These are phyloP conservation scores for Euphorbia peplus DNA, from an alignment of 345 rosid genomes.

Conservation along the genomic window DNA sequence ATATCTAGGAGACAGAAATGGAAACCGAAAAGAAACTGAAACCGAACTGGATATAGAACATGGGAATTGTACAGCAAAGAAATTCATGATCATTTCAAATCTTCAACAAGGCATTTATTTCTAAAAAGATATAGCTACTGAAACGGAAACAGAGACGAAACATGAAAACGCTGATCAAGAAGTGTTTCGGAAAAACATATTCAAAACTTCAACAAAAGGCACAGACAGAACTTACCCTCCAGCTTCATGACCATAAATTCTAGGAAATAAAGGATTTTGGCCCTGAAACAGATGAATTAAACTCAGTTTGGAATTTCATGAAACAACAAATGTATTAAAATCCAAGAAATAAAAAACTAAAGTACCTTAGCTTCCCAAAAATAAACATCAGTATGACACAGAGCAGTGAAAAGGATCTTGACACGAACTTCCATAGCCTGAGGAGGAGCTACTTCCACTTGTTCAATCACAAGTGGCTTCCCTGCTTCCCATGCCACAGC, in stretches of 20 bases:
- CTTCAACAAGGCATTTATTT: too few relatives aligned
- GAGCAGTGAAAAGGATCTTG: conserved; percentile 70
- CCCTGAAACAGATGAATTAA: conserved; percentile 41
- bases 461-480: conserved; percentile 79
- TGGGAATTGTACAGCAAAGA: too few relatives aligned
- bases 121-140: too few relatives aligned
- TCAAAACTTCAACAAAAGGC: too few relatives aligned
- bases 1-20: too few relatives aligned
- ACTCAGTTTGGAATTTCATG: neutral
- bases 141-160: too few relatives aligned
- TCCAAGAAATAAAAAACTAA: neutral
- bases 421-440: conserved; percentile 77
- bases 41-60: too few relatives aligned
- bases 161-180: too few relatives aligned
- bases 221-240: conserved; percentile 46
- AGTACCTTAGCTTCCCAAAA: conserved; percentile 95
- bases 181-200: too few relatives aligned
- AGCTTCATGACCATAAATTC: conserved; percentile 83
- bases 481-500: conserved; percentile 94
- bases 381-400: conserved; percentile 89
- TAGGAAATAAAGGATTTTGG: conserved; percentile 69
- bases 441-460: conserved; percentile 89
- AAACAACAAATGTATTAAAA: neutral
- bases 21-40: too few relatives aligned
- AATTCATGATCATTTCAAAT: neutral